These are phyloP conservation scores for Ceratobasidium sp. DNA, from an alignment of 1,284 basidiomycete genomes.

Conservation along the genomic window DNA sequence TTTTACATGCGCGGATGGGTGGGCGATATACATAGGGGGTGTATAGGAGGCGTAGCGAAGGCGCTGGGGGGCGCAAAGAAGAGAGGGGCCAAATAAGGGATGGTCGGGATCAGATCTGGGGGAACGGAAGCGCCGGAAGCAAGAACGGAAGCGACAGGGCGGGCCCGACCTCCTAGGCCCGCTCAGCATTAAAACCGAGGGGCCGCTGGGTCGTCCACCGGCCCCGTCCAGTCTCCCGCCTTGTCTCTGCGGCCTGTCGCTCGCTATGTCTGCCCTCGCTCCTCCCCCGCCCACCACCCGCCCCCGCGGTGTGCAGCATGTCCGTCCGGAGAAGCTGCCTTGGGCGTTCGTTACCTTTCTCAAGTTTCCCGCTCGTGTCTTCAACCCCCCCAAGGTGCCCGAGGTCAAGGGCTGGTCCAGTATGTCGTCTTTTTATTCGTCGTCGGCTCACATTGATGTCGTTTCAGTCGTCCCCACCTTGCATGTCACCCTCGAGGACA, in stretches of 20 bases:
- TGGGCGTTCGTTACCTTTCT: slow-evolving; percentile 41
- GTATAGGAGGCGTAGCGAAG: too few species aligned
- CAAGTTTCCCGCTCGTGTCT: slow-evolving; percentile 37
- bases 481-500: slow-evolving; percentile 30
- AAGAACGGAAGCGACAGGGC: neutral
- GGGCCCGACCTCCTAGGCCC: too few species aligned
- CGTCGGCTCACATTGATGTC: neutral
- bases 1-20: too few species aligned
- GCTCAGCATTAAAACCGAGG: neutral
- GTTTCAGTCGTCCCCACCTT: slow-evolving; percentile 31
- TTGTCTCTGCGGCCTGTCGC: slow-evolving; percentile 22
- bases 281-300: slow-evolving; percentile 27
- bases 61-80: neutral
- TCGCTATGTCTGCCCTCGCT: slow-evolving; percentile 40
- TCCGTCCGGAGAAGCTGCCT: slow-evolving; percentile 23
- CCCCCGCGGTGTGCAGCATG: slow-evolving; percentile 8
- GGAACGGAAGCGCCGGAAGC: slow-evolving; percentile 6
- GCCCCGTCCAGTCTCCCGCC: slow-evolving; percentile 14
- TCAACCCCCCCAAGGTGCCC: slow-evolving; percentile 32
- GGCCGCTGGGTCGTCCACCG: neutral
- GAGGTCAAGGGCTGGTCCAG: slow-evolving; percentile 38
- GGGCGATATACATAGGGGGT: too few species aligned
- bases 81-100: neutral
- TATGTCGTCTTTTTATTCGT: neutral
- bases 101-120: slow-evolving; percentile 3